phyloP scores from a whole-genome alignment of 2,329 filamentous ascomycete genomes.

The Verticillium nonalfalfae region DNA sequence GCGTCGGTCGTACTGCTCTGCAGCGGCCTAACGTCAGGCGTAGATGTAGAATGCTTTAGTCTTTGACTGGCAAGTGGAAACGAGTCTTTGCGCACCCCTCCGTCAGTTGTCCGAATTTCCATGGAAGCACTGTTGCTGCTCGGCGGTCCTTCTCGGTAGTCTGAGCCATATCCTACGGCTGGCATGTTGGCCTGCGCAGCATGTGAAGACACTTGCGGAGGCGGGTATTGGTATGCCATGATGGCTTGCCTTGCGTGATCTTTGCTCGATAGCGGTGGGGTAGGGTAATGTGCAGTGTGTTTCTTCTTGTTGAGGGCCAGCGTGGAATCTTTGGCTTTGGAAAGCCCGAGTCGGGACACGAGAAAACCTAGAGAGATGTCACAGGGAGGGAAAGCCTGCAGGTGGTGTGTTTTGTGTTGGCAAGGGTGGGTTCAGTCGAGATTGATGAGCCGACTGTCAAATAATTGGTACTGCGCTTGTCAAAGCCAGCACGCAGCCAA shows the following conservation, averaged over 20 bases:
- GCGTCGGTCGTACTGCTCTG: constrained; percentile 28
- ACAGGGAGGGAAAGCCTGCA: constrained; percentile 7
- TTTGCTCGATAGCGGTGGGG: constrained; percentile 16
- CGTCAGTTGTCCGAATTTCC: neutral
- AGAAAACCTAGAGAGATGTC: constrained; percentile 20
- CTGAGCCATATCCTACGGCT: constrained; percentile 26
- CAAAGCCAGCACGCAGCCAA: neutral
- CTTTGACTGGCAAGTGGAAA: constrained; percentile 28
- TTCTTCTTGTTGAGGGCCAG: neutral
- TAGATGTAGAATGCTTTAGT: constrained; percentile 43
- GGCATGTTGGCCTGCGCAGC: constrained; percentile 34
- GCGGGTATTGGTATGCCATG: constrained; percentile 45
- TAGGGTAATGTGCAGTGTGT: neutral
- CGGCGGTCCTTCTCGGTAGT: neutral
- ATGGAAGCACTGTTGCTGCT: neutral
- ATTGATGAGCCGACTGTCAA: constrained; percentile 1
- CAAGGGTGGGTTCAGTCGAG: neutral
- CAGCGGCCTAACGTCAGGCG: constrained; percentile 38
- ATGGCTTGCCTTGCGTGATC: constrained; percentile 26
- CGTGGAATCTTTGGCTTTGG: neutral
- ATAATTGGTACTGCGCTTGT: neutral
- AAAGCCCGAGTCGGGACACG: neutral
- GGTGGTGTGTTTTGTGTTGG: neutral
- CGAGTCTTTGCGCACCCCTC: constrained; percentile 23
- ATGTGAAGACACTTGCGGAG: constrained; percentile 28